Conservation (phyloP, 164 flowering plant species). For the Tetracentron sinense region DNA sequence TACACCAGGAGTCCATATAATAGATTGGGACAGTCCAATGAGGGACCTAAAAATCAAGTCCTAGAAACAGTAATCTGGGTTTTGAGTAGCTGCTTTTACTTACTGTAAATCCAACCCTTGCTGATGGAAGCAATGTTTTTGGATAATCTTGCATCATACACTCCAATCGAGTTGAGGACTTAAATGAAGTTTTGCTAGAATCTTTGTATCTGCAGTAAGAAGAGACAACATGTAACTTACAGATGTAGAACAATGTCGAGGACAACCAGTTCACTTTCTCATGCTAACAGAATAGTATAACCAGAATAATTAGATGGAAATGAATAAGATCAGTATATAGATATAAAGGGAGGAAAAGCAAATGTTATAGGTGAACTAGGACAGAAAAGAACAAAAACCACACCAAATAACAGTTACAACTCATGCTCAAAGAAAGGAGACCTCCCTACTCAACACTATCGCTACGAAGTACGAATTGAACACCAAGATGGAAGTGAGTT, state of each 20-base stretch:
- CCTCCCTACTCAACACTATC: too few species aligned
- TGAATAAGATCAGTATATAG: too few species aligned
- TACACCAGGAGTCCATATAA: not conserved
- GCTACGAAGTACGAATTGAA: too few species aligned
- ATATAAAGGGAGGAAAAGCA: too few species aligned
- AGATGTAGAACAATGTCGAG: not conserved
- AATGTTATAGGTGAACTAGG: too few species aligned
- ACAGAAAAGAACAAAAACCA: too few species aligned
- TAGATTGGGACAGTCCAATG: not conserved
- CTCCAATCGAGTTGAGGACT: constrained; percentile 94
- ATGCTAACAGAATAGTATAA: too few species aligned
- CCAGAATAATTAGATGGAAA: too few species aligned
- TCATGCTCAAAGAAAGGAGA: too few species aligned
- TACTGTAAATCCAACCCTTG: constrained; percentile 98
- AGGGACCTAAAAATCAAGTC: not conserved
- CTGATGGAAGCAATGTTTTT: constrained; percentile 83
- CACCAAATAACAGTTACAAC: too few species aligned
- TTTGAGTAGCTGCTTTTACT: constrained; percentile 14
- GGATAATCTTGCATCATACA: constrained; percentile 99
- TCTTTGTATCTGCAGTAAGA: constrained; percentile 70
- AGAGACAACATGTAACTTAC: not conserved
- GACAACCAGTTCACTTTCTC: not conserved
- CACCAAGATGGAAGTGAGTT: too few species aligned
- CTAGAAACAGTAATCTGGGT: not conserved
- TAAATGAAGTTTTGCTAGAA: constrained; percentile 81